Conservation (phyloP, 129 eudicot genomes). For the Flaveria linearis region DNA sequence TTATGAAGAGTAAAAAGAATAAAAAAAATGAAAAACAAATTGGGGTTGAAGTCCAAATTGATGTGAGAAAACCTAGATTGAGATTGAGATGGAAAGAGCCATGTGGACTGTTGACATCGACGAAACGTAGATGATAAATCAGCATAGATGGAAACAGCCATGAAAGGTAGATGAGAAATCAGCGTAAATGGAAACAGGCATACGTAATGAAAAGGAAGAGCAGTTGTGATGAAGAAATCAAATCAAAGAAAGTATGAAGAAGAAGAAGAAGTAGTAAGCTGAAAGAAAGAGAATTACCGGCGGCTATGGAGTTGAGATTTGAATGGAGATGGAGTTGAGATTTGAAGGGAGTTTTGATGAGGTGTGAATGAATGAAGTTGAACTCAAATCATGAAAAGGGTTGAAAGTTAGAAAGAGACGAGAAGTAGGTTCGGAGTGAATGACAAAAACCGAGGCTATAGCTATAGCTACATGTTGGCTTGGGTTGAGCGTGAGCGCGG, state of each 20-base stretch:
- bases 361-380: not conserved
- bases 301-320: not conserved
- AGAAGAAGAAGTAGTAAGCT: too few species aligned
- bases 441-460: too few species aligned
- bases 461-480: constrained; percentile 15
- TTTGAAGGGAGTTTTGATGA: not conserved
- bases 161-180: not conserved
- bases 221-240: not conserved
- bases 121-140: not conserved
- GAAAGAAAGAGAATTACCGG: not conserved
- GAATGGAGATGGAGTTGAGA: not conserved
- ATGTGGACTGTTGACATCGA: too few species aligned
- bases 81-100: not conserved
- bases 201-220: too few species aligned
- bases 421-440: too few species aligned
- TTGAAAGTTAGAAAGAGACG: too few species aligned
- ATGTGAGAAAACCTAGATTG: not conserved
- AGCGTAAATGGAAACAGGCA: too few species aligned
- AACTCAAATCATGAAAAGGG: too few species aligned
- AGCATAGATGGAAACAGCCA: not conserved
- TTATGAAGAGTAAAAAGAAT: too few species aligned
- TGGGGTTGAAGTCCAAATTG: too few species aligned
- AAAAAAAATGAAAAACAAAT: too few species aligned
- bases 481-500: constrained; percentile 37
- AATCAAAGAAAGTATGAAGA: too few species aligned